Evolutionary conservation across 768 basidiomycete species (phyloP).

Genomic region (Suillus placidus): DNA sequence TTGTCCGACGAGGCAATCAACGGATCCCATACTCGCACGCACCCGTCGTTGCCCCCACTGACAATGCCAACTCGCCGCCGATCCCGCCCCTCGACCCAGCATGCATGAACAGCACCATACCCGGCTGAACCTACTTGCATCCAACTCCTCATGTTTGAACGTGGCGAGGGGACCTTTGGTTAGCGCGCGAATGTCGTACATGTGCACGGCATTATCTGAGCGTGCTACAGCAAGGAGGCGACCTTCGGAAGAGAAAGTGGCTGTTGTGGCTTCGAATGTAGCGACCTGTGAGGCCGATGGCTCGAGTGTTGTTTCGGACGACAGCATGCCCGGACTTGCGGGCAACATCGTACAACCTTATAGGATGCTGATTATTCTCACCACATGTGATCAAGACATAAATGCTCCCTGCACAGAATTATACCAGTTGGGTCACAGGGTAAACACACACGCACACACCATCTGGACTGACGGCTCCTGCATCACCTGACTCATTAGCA

Average conservation of each 20-base stretch:
- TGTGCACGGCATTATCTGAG: constrained; percentile 57
- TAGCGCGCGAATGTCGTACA: constrained; percentile 66
- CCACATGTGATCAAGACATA: constrained; percentile 37
- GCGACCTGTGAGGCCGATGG: constrained; percentile 17
- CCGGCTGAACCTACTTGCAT: constrained; percentile 28
- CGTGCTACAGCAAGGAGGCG: constrained; percentile 62
- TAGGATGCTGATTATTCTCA: constrained; percentile 29
- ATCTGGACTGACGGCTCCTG: constrained; percentile 45
- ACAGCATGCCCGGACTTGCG: constrained; percentile 32
- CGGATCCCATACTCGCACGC: constrained; percentile 70
- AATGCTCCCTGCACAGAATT: constrained; percentile 17
- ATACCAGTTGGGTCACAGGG: not conserved
- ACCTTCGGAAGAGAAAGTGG: constrained; percentile 61
- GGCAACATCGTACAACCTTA: constrained; percentile 58
- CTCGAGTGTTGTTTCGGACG: constrained; percentile 37
- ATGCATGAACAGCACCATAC: constrained; percentile 54
- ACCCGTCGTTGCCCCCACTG: constrained; percentile 71
- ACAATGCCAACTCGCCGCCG: constrained; percentile 49
- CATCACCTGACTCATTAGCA: constrained; percentile 56
- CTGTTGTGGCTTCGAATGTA: constrained; percentile 49
- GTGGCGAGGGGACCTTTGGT: constrained; percentile 46
- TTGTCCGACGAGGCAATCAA: constrained; percentile 39
- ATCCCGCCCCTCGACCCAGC: constrained; percentile 52
- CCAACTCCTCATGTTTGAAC: constrained; percentile 50
- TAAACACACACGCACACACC: constrained; percentile 38